Base-by-base conservation (phyloP, 2,329 filamentous ascomycete genomes). In the Alternaria sp. region DNA sequence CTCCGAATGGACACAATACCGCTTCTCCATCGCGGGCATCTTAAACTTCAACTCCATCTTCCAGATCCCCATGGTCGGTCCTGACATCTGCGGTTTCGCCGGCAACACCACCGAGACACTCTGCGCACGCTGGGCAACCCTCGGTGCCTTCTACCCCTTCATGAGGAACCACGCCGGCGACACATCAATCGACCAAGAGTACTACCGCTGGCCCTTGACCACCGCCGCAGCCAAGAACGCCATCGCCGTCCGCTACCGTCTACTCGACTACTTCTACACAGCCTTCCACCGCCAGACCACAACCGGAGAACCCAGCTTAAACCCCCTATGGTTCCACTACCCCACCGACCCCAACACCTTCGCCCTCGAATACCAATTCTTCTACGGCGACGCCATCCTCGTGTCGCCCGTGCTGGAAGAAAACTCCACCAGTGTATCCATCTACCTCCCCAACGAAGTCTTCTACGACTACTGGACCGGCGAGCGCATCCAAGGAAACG, bases 261-360 rank as follows among this genome's bases (percentile, higher is more conserved):
- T 94, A 15, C 83, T 94, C 5, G 91, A 93, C 72, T 93, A 93
- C 80, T 84, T 93, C 64, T 93, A 93, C 82, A 93, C 91, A 2
- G 87, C 89, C 2, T 84, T 92, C 74, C 83, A 89, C 72, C 79
- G 81, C 55, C 86, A 91, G 77, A 85, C 83, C 25, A 69, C 82
- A 17, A 86, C 86, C 30, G 91, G 91, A 28, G 84, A 85, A 4
- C 90, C 92, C 0, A 80, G 88, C 50, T 78, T 93, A 25, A 88
- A 87, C 68, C 91, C 91, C 0, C 77, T 93, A 61, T 92, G 91
- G 79, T 94, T 89, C 81, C 77, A 87, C 40, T 94, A 93, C 75
- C 91, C 87, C 0, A 66, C 80, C 10, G 87, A 89, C 61, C 64
- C 73, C 9, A 83, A 85, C 63, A 85, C 85, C 0, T 86, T 86